Conservation (phyloP, 306 rosid genomes). For the Arachis hypogaea region DNA sequence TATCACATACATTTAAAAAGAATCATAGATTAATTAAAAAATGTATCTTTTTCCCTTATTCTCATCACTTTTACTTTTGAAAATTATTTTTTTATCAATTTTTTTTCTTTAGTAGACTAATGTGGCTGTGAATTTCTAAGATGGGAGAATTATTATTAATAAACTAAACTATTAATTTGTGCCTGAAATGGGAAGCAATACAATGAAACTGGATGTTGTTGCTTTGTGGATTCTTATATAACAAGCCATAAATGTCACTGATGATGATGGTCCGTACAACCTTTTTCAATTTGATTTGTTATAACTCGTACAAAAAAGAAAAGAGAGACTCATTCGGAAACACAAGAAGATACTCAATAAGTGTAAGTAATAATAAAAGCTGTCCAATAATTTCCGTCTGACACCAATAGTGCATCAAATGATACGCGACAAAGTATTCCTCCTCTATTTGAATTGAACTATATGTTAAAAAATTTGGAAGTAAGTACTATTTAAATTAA, state of each 20-base stretch:
- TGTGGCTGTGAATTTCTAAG: background rate
- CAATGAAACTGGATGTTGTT: conserved; percentile 27
- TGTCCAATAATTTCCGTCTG: no score
- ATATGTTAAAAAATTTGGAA: no score
- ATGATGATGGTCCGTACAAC: background rate
- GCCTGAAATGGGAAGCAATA: background rate
- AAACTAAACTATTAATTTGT: conserved; percentile 14
- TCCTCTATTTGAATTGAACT: no score
- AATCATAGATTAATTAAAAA: background rate
- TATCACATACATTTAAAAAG: conserved; percentile 9
- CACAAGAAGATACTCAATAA: no score
- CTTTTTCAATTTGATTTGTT: background rate
- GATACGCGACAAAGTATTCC: no score
- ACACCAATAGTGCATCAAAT: no score
- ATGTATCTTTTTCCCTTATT: background rate
- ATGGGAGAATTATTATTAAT: conserved; percentile 10
- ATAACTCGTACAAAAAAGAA: no score
- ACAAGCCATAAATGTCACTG: background rate
- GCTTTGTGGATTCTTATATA: background rate
- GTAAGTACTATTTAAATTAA: no score
- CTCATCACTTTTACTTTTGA: conserved; percentile 4
- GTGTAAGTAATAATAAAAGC: no score
- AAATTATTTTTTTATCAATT: background rate
- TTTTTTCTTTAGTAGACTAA: background rate
- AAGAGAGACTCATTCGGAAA: no score